These are phyloP conservation scores for Lodderomyces elongisporus DNA, from an alignment of 1,139 yeast species.

Conservation along the genomic window DNA sequence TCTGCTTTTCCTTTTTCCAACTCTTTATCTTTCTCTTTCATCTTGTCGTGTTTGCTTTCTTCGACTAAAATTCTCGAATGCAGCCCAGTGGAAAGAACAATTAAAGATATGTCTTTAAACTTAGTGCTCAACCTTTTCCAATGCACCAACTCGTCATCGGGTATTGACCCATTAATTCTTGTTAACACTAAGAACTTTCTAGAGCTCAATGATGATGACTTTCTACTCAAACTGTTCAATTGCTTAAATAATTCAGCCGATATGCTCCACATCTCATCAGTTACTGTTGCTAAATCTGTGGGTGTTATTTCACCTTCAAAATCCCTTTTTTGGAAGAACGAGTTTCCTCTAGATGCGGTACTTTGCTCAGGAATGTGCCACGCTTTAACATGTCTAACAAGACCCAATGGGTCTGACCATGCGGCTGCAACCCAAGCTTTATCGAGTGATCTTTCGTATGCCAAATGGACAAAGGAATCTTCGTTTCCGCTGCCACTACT, in stretches of 20 bases:
- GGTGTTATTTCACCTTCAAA: constrained; percentile 12
- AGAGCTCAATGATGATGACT: constrained; percentile 29
- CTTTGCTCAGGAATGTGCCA: constrained; percentile 47
- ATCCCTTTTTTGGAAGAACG: constrained; percentile 3
- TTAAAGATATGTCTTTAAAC: constrained; percentile 58
- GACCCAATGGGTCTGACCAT: constrained; percentile 85
- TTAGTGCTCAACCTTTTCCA: constrained; percentile 66
- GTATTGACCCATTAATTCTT: constrained; percentile 64
- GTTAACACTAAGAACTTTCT: constrained; percentile 64
- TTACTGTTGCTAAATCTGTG: constrained; percentile 29
- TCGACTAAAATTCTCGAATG: constrained; percentile 47
- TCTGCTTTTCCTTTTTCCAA: background rate
- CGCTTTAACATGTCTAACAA: constrained; percentile 56
- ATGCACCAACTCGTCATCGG: constrained; percentile 73
- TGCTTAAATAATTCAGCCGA: constrained; percentile 34
- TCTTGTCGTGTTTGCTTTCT: background rate
- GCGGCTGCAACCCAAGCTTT: constrained; percentile 82
- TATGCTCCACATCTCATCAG: constrained; percentile 38
- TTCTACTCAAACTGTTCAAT: constrained; percentile 17
- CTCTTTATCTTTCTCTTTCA: background rate
- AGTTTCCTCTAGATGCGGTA: background rate
- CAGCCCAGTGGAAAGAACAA: constrained; percentile 69
- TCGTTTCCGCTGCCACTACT: constrained; percentile 40
- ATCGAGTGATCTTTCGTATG: constrained; percentile 79
- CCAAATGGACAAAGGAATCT: constrained; percentile 77